Base-by-base conservation (phyloP, 2,329 filamentous ascomycete genomes). In the Chrysosporium keratinophilum region DNA sequence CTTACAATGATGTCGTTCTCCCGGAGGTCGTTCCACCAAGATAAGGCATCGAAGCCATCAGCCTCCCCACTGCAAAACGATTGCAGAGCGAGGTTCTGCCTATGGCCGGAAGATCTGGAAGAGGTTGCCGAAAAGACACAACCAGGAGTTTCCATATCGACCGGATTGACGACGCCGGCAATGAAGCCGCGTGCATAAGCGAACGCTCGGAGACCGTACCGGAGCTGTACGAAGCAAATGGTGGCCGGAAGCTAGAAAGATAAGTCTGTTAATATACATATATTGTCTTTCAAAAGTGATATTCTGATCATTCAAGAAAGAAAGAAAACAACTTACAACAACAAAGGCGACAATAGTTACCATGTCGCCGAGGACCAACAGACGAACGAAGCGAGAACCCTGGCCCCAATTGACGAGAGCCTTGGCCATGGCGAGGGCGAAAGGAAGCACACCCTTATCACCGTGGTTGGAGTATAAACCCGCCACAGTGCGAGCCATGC, bases 1-100 rank as follows among this genome's bases (percentile, higher is more conserved):
- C 54, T 46, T 56, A 56, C 54, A 17, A 33, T 50, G 50, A 46
- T 42, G 15, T 19, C 33, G 37, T 39, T 34, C 14, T 52, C 33
- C 41, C n/a, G 35, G 10, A 15, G 15, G 31, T 52, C 12, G 17
- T 17, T 46, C 50, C 46, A 54, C 37, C 46, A 37, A 14, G 35
- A 37, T 42, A 54, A 28, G 28, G 48, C 42, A 11, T 39, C 51
- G 14, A 37, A 52, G 15, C 55, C 55, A 40, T 47, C 47, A 33
- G 14, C 3, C 46, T 51, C 33, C n/a, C 55, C 55, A 17, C 52
- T 48, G 47, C 55, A 57, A 28, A 51, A 52, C 39, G 42, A 49
- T 33, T 46, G 37, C 12, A 31, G 54, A 46, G 28, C 44, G 2
- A 14, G 44, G 50, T 53, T 52, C 42, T 47, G 47, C 40, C 35